Percentiles rank a stretch among this genome's conserved stretches.
Conservation (phyloP, 768 basidiomycete genomes). For the Hericium erinaceus region DNA sequence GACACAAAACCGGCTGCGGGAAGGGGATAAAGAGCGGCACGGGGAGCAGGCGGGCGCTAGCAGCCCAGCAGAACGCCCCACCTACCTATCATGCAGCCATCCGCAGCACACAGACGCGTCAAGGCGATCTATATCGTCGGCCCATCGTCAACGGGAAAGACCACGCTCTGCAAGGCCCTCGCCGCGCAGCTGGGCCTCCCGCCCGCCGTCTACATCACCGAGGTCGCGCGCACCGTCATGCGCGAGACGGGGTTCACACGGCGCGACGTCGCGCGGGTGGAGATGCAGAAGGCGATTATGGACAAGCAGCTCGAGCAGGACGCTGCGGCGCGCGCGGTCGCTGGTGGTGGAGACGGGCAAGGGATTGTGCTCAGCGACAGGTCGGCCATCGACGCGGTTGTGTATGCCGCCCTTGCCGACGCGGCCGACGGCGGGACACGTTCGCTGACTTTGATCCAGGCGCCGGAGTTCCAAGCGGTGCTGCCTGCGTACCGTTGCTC, state of each 20-base stretch:
- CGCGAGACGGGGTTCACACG: slow-evolving; percentile 41
- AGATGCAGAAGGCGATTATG: slow-evolving; percentile 62
- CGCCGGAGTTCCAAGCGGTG: slow-evolving; percentile 31
- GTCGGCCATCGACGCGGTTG: slow-evolving; percentile 55
- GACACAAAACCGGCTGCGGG: too few relatives aligned
- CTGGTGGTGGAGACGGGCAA: slow-evolving; percentile 3
- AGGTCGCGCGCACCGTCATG: slow-evolving; percentile 57
- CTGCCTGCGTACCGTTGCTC: slow-evolving; percentile 35
- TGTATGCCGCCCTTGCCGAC: slow-evolving; percentile 47
- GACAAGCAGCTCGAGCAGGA: slow-evolving; percentile 43
- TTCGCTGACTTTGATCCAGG: slow-evolving; percentile 23
- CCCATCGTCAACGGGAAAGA: slow-evolving; percentile 55
- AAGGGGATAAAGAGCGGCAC: too few relatives aligned
- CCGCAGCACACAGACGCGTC: background rate
- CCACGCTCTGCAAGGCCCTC: slow-evolving; percentile 51
- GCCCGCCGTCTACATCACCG: slow-evolving; percentile 34
- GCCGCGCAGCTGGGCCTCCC: slow-evolving; percentile 31
- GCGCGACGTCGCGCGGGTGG: slow-evolving; percentile 34
- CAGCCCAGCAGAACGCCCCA: too few relatives aligned
- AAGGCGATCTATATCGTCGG: slow-evolving; percentile 19
- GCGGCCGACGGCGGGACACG: slow-evolving; percentile 27
- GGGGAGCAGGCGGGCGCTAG: too few relatives aligned
- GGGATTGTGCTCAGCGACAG: slow-evolving; percentile 46
- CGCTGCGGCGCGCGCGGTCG: slow-evolving; percentile 12
- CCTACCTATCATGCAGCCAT: too few relatives aligned